phyloP scores from a whole-genome alignment of 768 basidiomycete genomes.

The Kockovaella imperatae region DNA sequence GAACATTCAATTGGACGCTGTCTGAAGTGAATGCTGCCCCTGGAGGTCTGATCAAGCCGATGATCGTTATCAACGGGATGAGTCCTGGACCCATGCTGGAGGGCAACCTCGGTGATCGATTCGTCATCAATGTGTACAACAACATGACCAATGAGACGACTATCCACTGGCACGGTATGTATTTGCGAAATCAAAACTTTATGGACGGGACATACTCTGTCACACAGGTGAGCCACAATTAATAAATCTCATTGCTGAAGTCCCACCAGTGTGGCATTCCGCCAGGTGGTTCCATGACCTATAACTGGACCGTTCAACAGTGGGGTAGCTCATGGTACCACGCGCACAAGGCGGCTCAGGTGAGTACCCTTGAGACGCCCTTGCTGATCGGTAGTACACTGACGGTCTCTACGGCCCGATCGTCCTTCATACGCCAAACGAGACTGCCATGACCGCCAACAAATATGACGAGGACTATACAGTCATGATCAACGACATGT shows the following conservation, averaged over 20 bases:
- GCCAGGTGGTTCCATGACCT: too few relatives aligned
- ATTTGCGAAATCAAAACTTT: not conserved
- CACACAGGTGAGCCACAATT: not conserved
- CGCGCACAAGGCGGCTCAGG: too few relatives aligned
- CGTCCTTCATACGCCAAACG: constrained; percentile 48
- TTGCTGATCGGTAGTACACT: constrained; percentile 45
- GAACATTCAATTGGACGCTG: constrained; percentile 2
- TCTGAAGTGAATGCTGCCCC: not conserved
- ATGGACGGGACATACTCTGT: constrained; percentile 2
- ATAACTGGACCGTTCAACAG: too few relatives aligned
- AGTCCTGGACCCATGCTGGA: constrained; percentile 7
- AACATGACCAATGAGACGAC: constrained; percentile 1
- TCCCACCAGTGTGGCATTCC: too few relatives aligned
- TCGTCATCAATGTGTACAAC: constrained; percentile 6
- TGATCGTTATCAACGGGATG: constrained; percentile 4
- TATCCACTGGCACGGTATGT: constrained; percentile 2
- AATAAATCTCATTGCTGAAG: too few relatives aligned
- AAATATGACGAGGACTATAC: constrained; percentile 4
- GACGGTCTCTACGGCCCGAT: constrained; percentile 53
- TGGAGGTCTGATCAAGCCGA: not conserved
- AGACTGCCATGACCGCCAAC: constrained; percentile 33
- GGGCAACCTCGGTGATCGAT: constrained; percentile 7
- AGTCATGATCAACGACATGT: constrained; percentile 2
- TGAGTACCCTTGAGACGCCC: constrained; percentile 7
- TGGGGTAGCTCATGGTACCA: too few relatives aligned